phyloP scores from a whole-genome alignment of 2,329 filamentous ascomycete genomes.

The Trichoderma polysporum region DNA sequence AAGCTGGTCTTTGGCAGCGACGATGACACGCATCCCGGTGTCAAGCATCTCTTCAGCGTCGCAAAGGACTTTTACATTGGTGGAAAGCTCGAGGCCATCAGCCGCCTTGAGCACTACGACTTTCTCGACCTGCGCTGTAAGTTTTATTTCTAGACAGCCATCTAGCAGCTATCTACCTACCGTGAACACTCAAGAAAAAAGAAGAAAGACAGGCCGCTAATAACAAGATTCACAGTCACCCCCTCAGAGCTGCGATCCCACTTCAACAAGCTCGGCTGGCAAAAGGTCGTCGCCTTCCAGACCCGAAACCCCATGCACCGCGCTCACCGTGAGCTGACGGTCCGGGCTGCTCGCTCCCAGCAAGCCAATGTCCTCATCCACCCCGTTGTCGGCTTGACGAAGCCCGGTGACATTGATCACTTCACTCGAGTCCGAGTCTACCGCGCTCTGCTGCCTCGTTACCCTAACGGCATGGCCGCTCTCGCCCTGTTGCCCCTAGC shows the following conservation, averaged over 20 bases:
- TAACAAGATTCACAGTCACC: slow-evolving; percentile 58
- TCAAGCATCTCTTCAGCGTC: slow-evolving; percentile 82
- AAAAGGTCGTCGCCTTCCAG: slow-evolving; percentile 97
- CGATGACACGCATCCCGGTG: slow-evolving; percentile 85
- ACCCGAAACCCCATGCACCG: slow-evolving; percentile 99
- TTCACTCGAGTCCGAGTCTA: slow-evolving; percentile 99
- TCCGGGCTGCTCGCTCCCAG: slow-evolving; percentile 90
- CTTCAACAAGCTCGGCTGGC: slow-evolving; percentile 99
- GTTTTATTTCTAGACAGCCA: slow-evolving; percentile 34
- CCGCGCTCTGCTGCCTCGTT: slow-evolving; percentile 91
- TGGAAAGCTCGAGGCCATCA: slow-evolving; percentile 93
- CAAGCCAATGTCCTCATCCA: slow-evolving; percentile 99
- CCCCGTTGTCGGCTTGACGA: slow-evolving; percentile 96
- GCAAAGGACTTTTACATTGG: slow-evolving; percentile 89
- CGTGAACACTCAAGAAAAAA: no score
- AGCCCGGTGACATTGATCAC: slow-evolving; percentile 99
- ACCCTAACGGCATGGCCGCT: slow-evolving; percentile 98
- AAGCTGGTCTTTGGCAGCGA: slow-evolving; percentile 91
- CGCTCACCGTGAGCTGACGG: slow-evolving; percentile 95
- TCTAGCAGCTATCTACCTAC: no score
- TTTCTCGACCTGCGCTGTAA: slow-evolving; percentile 93
- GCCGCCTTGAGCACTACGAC: slow-evolving; percentile 96
- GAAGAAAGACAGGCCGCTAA: neutral
- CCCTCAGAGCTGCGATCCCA: slow-evolving; percentile 91
- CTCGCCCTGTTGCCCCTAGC: slow-evolving; percentile 91